These are phyloP conservation scores for Aureobasidium sp. DNA, from an alignment of 2,329 filamentous ascomycete genomes.

Conservation along the genomic window DNA sequence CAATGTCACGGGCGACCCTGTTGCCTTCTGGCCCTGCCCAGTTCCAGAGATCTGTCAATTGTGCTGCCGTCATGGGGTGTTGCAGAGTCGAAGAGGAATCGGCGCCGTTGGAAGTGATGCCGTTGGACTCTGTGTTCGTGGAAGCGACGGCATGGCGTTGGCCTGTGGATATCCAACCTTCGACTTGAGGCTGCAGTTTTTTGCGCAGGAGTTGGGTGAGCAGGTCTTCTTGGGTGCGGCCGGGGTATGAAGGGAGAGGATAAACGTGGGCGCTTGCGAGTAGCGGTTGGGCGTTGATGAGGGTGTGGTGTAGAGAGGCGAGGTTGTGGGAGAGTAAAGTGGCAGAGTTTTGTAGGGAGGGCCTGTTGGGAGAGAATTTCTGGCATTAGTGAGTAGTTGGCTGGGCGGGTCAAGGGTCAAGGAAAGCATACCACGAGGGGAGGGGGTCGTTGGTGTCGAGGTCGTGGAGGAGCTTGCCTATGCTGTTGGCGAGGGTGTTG, in stretches of 20 bases:
- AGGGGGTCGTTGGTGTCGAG: slow-evolving; percentile 27
- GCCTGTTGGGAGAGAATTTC: slow-evolving; percentile 22
- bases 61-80: slow-evolving; percentile 35
- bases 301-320: slow-evolving; percentile 56
- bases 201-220: slow-evolving; percentile 71
- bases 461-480: slow-evolving; percentile 23
- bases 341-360: slow-evolving; percentile 26
- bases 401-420: slow-evolving; percentile 4
- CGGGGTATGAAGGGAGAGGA: slow-evolving; percentile 66
- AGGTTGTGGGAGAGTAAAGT: slow-evolving; percentile 50
- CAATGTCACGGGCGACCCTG: slow-evolving; percentile 33
- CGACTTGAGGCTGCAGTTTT: slow-evolving; percentile 72
- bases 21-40: slow-evolving; percentile 47
- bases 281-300: slow-evolving; percentile 59
- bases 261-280: slow-evolving; percentile 66
- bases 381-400: slow-evolving; percentile 9
- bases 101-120: slow-evolving; percentile 10
- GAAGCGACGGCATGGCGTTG: slow-evolving; percentile 11
- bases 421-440: slow-evolving; percentile 31
- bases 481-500: slow-evolving; percentile 24
- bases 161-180: slow-evolving; percentile 59
- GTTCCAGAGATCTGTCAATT: slow-evolving; percentile 55
- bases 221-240: slow-evolving; percentile 48
- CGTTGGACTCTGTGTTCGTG: not conserved
- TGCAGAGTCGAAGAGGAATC: not conserved